These are phyloP conservation scores for Cydonia oblonga DNA, from an alignment of 331 rosid genomes.

Conservation along the genomic window DNA sequence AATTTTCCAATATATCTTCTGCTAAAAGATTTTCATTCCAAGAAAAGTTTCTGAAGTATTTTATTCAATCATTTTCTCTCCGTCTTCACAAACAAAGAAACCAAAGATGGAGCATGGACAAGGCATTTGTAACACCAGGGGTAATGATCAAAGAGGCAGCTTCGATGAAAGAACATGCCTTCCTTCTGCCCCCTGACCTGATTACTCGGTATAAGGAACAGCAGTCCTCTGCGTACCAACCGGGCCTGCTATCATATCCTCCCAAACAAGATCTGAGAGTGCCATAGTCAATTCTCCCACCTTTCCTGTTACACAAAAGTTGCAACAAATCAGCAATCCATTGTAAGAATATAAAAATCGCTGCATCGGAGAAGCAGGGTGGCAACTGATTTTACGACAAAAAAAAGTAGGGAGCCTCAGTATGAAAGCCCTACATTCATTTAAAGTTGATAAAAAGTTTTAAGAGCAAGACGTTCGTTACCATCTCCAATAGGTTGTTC, in stretches of 20 bases:
- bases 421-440: background rate
- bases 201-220: slow-evolving; percentile 26
- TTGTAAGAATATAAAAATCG: no score
- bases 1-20: background rate
- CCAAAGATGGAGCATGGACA: background rate
- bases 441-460: background rate
- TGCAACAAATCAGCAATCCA: background rate
- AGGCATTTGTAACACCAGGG: background rate
- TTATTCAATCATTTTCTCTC: slow-evolving; percentile 1
- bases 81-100: slow-evolving; percentile 10
- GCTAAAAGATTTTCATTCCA: background rate
- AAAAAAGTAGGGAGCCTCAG: background rate
- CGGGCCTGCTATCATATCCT: slow-evolving; percentile 73
- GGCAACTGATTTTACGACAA: background rate
- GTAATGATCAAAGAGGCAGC: background rate
- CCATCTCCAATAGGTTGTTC: slow-evolving; percentile 66
- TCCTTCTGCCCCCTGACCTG: slow-evolving; percentile 6
- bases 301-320: slow-evolving; percentile 31
- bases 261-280: slow-evolving; percentile 68
- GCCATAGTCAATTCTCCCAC: slow-evolving; percentile 81
- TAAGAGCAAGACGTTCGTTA: slow-evolving; percentile 11
- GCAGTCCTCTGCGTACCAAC: slow-evolving; percentile 37
- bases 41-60: slow-evolving; percentile 12
- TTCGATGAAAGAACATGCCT: slow-evolving; percentile 6
- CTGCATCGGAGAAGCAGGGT: background rate